Evolutionary conservation across 1,284 basidiomycete genomes (phyloP).

Genomic region (Ceraceosorus bombacis): DNA sequence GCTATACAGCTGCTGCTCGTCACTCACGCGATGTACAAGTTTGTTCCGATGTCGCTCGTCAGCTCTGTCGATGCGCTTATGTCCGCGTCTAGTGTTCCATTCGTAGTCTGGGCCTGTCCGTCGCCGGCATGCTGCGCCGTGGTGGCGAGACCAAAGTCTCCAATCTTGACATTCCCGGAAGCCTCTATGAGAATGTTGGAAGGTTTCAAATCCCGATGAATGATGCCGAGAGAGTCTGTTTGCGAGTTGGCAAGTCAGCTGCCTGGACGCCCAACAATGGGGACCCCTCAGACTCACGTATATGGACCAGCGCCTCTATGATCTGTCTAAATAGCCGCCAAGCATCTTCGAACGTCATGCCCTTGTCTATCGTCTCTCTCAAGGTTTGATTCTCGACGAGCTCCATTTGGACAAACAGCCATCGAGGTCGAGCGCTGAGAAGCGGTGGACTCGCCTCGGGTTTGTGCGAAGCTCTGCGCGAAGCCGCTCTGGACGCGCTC

Average conservation of each 20-base stretch:
- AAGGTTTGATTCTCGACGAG: slow-evolving; percentile 46
- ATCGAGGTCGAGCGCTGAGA: slow-evolving; percentile 10
- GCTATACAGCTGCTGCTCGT: slow-evolving; percentile 39
- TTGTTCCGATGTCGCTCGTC: slow-evolving; percentile 67
- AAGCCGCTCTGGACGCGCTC: not conserved
- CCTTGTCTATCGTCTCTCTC: slow-evolving; percentile 43
- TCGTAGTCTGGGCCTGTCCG: slow-evolving; percentile 7
- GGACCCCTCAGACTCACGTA: slow-evolving; percentile 48
- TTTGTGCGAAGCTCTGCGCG: not conserved
- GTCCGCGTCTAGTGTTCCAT: slow-evolving; percentile 1
- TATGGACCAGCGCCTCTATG: slow-evolving; percentile 78
- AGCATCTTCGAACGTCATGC: slow-evolving; percentile 57
- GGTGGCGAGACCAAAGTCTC: slow-evolving; percentile 76
- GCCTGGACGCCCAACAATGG: no score
- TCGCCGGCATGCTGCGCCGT: slow-evolving; percentile 36
- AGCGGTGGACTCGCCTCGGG: not conserved
- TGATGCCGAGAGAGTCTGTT: slow-evolving; percentile 66
- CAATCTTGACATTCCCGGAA: slow-evolving; percentile 82
- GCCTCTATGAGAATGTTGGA: slow-evolving; percentile 33
- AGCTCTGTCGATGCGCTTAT: slow-evolving; percentile 59
- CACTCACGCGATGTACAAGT: slow-evolving; percentile 69
- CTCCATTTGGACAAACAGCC: slow-evolving; percentile 79
- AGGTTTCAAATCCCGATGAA: slow-evolving; percentile 77
- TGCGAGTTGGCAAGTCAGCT: not conserved
- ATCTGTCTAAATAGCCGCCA: slow-evolving; percentile 86